Percentiles rank a stretch among this genome's conserved stretches.
phyloP scores from a whole-genome alignment of 2,329 filamentous ascomycete genomes.

The Sporothrix humicola region DNA sequence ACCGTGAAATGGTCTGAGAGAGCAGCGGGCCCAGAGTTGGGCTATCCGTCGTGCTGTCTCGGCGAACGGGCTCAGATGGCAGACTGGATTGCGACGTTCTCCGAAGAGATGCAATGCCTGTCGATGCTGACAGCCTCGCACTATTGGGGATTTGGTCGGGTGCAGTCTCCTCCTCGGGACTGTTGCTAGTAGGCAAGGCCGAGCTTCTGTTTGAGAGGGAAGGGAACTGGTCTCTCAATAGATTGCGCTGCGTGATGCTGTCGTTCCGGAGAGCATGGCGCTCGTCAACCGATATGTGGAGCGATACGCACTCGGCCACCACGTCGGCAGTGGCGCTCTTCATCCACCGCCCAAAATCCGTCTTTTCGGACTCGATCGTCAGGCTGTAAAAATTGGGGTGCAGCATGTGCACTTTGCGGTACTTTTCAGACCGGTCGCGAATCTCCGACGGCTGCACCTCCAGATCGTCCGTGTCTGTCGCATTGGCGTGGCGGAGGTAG shows the following conservation, averaged over 20 bases:
- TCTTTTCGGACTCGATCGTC: slow-evolving; percentile 79
- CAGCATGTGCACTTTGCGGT: slow-evolving; percentile 73
- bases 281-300: slow-evolving; percentile 54
- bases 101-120: slow-evolving; percentile 46
- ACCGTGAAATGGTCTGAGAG: slow-evolving; percentile 52
- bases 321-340: slow-evolving; percentile 81
- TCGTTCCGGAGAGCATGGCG: slow-evolving; percentile 31
- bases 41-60: slow-evolving; percentile 59
- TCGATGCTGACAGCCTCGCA: slow-evolving; percentile 45
- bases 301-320: slow-evolving; percentile 76
- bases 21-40: slow-evolving; percentile 64
- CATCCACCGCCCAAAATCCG: slow-evolving; percentile 76
- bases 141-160: neutral
- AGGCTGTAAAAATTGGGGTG: slow-evolving; percentile 85
- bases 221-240: neutral
- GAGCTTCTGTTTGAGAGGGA: slow-evolving; percentile 1
- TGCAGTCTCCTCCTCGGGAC: neutral
- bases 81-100: slow-evolving; percentile 59
- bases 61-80: slow-evolving; percentile 51
- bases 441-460: slow-evolving; percentile 81
- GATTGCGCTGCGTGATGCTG: neutral
- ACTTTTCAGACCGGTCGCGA: slow-evolving; percentile 74
- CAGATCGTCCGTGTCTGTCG: slow-evolving; percentile 71
- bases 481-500: slow-evolving; percentile 75
- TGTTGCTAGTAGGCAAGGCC: neutral